These are phyloP conservation scores for Bothriochloa decipiens DNA, from an alignment of 176 grass and related monocot species.

Conservation along the genomic window DNA sequence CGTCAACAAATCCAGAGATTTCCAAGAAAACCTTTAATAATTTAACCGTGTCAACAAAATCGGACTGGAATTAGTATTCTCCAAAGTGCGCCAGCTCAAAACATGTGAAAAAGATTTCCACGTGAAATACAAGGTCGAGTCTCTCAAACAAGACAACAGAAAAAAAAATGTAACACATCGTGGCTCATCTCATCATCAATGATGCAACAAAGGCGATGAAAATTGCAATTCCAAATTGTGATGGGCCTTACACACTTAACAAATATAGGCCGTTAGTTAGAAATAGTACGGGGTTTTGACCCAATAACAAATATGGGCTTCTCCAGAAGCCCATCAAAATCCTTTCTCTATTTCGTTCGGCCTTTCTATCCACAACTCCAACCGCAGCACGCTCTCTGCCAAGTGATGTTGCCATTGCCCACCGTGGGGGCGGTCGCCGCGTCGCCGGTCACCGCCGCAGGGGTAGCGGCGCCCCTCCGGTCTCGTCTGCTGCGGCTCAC, in stretches of 20 bases:
- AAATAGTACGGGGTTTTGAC: not conserved
- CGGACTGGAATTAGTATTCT: not conserved
- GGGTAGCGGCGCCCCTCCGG: not conserved
- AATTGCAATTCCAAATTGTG: not conserved
- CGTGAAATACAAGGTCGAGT: not conserved
- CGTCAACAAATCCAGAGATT: not conserved
- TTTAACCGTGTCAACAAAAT: not conserved
- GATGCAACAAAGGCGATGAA: not conserved
- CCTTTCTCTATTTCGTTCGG: too few species aligned
- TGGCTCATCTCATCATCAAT: not conserved
- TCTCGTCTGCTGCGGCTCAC: not conserved
- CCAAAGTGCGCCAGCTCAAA: not conserved
- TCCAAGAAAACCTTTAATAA: not conserved
- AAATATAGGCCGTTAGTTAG: not conserved
- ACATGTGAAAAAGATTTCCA: not conserved
- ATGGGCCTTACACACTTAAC: not conserved
- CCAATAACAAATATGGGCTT: not conserved
- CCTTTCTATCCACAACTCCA: constrained; percentile 34
- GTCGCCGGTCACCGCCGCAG: constrained; percentile 23
- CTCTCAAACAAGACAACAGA: not conserved
- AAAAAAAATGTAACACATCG: not conserved
- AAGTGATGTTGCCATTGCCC: constrained; percentile 21
- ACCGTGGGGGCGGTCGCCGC: constrained; percentile 32
- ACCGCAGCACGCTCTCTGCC: not conserved
- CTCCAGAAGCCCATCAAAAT: not conserved